A percentile compares a stretch with the other conserved stretches of the same genome.
Evolutionary conservation across 1,139 yeast species (phyloP).

Genomic region (Saccharomycopsis hybrid): DNA sequence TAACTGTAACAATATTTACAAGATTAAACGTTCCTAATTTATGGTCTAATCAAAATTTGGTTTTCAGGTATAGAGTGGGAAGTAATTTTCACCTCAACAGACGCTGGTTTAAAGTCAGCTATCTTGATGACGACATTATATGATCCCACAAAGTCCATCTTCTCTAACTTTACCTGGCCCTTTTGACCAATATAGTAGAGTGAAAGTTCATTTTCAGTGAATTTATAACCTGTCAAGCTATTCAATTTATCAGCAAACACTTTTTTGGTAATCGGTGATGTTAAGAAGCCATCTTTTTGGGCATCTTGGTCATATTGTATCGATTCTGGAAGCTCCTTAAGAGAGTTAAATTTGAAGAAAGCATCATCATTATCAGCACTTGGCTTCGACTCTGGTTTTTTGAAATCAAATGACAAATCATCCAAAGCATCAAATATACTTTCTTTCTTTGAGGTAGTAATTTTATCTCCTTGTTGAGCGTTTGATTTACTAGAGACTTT

Average conservation of each 20-base stretch:
- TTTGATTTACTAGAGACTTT: too few relatives aligned
- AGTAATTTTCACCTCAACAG: too few relatives aligned
- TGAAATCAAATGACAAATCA: conserved; percentile 2
- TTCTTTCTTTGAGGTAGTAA: too few relatives aligned
- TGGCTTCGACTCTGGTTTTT: too few relatives aligned
- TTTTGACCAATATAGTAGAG: background rate
- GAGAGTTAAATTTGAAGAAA: conserved; percentile 6
- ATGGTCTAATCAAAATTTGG: too few relatives aligned
- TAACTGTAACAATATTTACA: too few relatives aligned
- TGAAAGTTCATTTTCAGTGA: conserved; percentile 1
- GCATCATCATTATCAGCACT: conserved; percentile 1
- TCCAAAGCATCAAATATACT: conserved; percentile 2
- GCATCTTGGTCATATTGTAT: background rate
- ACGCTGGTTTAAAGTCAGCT: background rate
- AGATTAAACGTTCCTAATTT: too few relatives aligned
- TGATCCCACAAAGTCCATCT: conserved; percentile 9
- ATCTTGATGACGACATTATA: conserved; percentile 3
- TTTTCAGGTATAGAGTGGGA: too few relatives aligned
- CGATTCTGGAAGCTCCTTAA: conserved; percentile 6
- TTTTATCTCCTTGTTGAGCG: too few relatives aligned
- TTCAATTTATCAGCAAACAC: conserved; percentile 8
- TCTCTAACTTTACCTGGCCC: background rate
- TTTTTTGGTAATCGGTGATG: conserved; percentile 5
- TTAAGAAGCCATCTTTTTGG: conserved; percentile 7
- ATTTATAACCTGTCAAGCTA: conserved; percentile 8